Evolutionary conservation across 1,139 yeast genomes (phyloP).

Genomic region (Kodamaea derodonti): DNA sequence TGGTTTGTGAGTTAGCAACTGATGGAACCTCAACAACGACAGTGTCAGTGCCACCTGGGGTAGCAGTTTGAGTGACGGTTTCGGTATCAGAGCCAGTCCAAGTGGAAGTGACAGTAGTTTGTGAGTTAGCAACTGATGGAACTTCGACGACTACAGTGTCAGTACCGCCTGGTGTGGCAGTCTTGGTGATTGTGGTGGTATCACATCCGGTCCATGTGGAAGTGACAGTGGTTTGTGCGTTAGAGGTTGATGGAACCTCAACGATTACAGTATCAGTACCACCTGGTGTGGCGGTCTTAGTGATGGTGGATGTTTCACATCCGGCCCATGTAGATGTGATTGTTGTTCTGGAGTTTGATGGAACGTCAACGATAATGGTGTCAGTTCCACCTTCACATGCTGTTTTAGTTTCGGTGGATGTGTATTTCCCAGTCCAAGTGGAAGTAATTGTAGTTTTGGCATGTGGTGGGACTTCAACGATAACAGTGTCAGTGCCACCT

Average conservation of each 20-base stretch:
- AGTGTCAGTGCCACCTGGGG: background rate
- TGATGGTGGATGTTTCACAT: background rate
- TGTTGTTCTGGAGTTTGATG: background rate
- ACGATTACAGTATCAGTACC: background rate
- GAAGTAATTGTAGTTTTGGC: background rate
- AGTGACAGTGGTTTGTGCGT: background rate
- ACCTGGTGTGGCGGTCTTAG: background rate
- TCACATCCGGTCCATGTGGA: background rate
- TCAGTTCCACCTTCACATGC: background rate
- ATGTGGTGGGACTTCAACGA: background rate
- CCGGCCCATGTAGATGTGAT: background rate
- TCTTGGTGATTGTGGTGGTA: background rate
- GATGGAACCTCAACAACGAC: background rate
- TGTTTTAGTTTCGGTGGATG: background rate
- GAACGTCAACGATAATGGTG: background rate
- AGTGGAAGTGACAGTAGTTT: background rate
- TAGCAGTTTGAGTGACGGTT: background rate
- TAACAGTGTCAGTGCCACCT: background rate
- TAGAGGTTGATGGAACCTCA: background rate
- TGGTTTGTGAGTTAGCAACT: background rate
- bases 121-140: background rate
- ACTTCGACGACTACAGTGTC: slow-evolving; percentile 1
- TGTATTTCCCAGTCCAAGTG: background rate
- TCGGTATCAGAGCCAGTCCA: background rate
- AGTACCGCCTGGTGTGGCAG: slow-evolving; percentile 1